Percentiles rank a stretch among this genome's conserved stretches.
These are phyloP conservation scores for Colletotrichum tropicale DNA, from an alignment of 2,329 filamentous ascomycete genomes.

Conservation along the genomic window DNA sequence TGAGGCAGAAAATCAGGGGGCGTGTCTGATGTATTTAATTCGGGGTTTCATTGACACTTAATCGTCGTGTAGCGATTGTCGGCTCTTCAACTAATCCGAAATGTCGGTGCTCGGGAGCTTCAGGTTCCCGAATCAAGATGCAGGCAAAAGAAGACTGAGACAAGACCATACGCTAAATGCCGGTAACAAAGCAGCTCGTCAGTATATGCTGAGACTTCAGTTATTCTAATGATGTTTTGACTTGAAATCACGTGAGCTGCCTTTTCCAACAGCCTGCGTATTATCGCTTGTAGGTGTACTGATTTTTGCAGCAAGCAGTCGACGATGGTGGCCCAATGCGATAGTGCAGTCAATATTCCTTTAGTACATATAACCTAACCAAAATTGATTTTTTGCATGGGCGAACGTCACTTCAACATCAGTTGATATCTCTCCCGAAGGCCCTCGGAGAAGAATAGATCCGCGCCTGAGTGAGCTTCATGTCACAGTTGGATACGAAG, in stretches of 20 bases:
- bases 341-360: accelerated
- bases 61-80: not conserved
- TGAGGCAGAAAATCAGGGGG: not conserved
- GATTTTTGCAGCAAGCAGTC: not conserved
- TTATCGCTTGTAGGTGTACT: not conserved
- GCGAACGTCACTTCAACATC: not conserved
- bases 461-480: not conserved
- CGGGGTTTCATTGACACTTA: not conserved
- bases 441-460: not conserved
- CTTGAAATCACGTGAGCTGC: not conserved
- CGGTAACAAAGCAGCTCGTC: accelerated
- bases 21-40: not conserved
- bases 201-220: not conserved
- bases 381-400: not conserved
- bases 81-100: not conserved
- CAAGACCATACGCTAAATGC: not conserved
- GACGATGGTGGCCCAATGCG: not conserved
- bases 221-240: not conserved
- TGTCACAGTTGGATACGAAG: not conserved
- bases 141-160: not conserved
- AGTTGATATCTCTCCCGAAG: not conserved
- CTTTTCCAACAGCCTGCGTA: not conserved
- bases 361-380: not conserved
- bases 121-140: not conserved
- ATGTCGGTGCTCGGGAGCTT: not conserved